Conservation (phyloP, 495 filamentous ascomycete species). For the Tetracladium setigerum region DNA sequence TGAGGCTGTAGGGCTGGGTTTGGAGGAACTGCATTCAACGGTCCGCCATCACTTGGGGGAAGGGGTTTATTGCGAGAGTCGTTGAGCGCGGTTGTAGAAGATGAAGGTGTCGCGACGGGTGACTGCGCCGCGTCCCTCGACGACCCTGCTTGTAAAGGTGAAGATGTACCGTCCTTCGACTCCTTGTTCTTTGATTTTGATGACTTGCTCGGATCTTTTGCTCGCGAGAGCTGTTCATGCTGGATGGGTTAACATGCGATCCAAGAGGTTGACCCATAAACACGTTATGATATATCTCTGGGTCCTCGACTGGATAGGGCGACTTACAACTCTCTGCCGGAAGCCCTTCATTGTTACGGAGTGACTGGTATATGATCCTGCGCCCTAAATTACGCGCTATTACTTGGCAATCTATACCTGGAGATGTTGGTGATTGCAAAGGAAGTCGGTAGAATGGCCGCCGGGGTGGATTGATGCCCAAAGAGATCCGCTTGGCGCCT, state of each 20-base stretch:
- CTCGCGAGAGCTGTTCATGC: slow-evolving; percentile 76
- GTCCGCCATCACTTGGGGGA: slow-evolving; percentile 56
- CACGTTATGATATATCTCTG: neutral
- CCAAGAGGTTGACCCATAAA: slow-evolving; percentile 17
- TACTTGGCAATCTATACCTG: too few relatives aligned
- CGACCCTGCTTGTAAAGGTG: slow-evolving; percentile 50
- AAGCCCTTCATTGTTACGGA: slow-evolving; percentile 75
- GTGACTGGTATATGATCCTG: too few relatives aligned
- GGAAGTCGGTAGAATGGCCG: too few relatives aligned
- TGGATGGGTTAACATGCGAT: slow-evolving; percentile 23
- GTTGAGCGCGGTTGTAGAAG: slow-evolving; percentile 80
- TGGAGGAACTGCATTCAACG: slow-evolving; percentile 38
- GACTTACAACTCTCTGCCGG: slow-evolving; percentile 93
- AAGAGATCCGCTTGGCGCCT: too few relatives aligned
- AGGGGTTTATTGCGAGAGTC: slow-evolving; percentile 79
- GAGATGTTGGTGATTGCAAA: too few relatives aligned
- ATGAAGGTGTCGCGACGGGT: slow-evolving; percentile 62
- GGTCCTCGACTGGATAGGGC: neutral
- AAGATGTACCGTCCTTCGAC: slow-evolving; percentile 67
- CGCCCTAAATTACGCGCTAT: too few relatives aligned
- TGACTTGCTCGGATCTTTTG: slow-evolving; percentile 85
- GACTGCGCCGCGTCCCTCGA: slow-evolving; percentile 46
- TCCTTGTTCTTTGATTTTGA: slow-evolving; percentile 89
- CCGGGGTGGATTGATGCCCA: too few relatives aligned
- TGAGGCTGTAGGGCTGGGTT: slow-evolving; percentile 34